Base-by-base conservation (phyloP, 2,329 filamentous ascomycete species). In the Orbilia blumenaviensis region DNA sequence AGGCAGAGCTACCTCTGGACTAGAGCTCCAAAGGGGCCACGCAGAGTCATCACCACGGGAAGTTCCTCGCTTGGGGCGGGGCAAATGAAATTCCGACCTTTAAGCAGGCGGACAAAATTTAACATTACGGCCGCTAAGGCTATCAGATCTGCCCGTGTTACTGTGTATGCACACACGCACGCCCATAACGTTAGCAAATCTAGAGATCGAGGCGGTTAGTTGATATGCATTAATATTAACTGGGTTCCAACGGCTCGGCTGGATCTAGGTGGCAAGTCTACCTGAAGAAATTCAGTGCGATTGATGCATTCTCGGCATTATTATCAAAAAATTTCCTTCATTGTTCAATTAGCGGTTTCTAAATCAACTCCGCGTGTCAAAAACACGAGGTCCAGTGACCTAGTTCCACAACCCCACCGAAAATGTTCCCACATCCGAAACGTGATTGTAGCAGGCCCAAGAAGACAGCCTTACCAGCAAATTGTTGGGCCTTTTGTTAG, bases 361-460 rank as follows among this genome's bases (percentile, higher is more conserved):
- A n/a, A n/a, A n/a, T n/a, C n/a, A n/a, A n/a, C n/a, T n/a, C 52
- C 52, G 52, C 32, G 52, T 23, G 6, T 18, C n/a, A 8, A 32
- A 25, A 38, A 56, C 52, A 25, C 52, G 52, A 56, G 38, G 25
- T 38, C 52, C 32, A 25, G 52, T 56, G 52, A 56, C 52, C 38
- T 38, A 18, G 52, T 3, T 36, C 52, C 52, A 25, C 10, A 4
- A 9, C 50, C 32, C 52, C 32, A 56, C 52, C 18, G n/a, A 32
- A 12, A 12, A 10, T 18, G 32, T 14, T 8, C 14, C 7, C 27
- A 34, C n/a, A 21, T 9, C 41, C n/a, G n/a, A 3, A 3, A 42
- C 6, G 3, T n/a, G n/a, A n/a, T n/a, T n/a, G n/a, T n/a, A n/a
- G n/a, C 25, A 52, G 25, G 27, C 27, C 29, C 48, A 14, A 54